Evolutionary conservation across 2,329 filamentous ascomycete genomes (phyloP).

Genomic region (Penicillium sp.): DNA sequence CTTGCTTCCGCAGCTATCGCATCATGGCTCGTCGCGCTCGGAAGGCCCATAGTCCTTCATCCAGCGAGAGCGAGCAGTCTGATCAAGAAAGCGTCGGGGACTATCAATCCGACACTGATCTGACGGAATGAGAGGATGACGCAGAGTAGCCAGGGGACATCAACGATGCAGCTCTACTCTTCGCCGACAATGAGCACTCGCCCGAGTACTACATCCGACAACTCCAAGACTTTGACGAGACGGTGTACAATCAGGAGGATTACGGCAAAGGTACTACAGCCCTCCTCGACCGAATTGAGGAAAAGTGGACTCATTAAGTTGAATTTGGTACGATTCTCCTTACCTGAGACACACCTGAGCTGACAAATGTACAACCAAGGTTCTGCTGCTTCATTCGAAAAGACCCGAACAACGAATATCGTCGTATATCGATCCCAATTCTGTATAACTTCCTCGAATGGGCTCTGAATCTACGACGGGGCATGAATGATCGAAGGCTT

Average conservation of each 20-base stretch:
- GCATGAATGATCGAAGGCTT: slow-evolving; percentile 18
- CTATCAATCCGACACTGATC: slow-evolving; percentile 12
- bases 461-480: slow-evolving; percentile 17
- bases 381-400: slow-evolving; percentile 16
- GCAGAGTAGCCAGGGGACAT: slow-evolving; percentile 6
- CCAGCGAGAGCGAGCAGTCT: slow-evolving; percentile 10
- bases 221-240: slow-evolving; percentile 18
- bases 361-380: slow-evolving; percentile 5
- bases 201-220: slow-evolving; percentile 20
- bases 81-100: slow-evolving; percentile 11
- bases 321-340: background rate
- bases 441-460: slow-evolving; percentile 21
- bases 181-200: slow-evolving; percentile 17
- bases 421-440: slow-evolving; percentile 14
- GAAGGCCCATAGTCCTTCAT: background rate
- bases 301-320: slow-evolving; percentile 13
- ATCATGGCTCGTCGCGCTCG: slow-evolving; percentile 1
- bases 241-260: slow-evolving; percentile 16
- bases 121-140: slow-evolving; percentile 15
- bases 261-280: slow-evolving; percentile 17
- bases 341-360: background rate
- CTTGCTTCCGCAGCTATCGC: background rate
- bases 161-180: slow-evolving; percentile 13
- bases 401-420: slow-evolving; percentile 16
- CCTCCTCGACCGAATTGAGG: slow-evolving; percentile 16